Evolutionary conservation across 371 early-diverging fungal genomes (phyloP), one percentile per base, ranked within the genome.

Genomic region (Circinella umbellata): DNA sequence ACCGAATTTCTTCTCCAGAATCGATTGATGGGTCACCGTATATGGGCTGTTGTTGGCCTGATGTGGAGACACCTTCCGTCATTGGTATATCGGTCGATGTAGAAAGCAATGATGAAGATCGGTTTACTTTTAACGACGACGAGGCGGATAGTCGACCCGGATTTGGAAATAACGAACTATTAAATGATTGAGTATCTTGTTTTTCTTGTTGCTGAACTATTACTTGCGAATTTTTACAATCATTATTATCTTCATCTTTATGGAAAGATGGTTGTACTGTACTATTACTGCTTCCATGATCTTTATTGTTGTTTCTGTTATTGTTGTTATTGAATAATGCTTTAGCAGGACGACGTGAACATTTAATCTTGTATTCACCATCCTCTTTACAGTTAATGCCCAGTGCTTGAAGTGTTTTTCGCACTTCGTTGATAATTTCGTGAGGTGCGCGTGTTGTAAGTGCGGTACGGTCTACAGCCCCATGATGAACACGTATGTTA

Each of bases 11-110:
- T 35, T 91, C 92, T 27, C 93, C 92, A n/a, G 87, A 76, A 74
- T 96, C 97, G 64, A 95, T 91, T 6, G 89, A 80, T 13, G 92
- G 87, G 59, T 96, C 93, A 46, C 99, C 99, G 75, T 99, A 99
- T 70, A 95, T 93, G 7, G 98, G 95, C n/a, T 37, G 51, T 34
- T n/a, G 20, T 42, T 69, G 59, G 46, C 42, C 18, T 53, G 55
- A 14, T 14, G 18, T 54, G 55, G 46, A 42, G 6, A 42, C 42
- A 42, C 11, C 42, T 42, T 48, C 14, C 39, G 27, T 63, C 14
- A 60, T 36, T n/a, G 36, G 36, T 49, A 62, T 49, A 13, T 51
- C 15, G 47, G 68, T 54, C 10, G 59, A 57, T 11, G 57, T n/a
- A 6, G 72, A 55, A 20, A 63, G 20, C 9, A 69, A 36, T 11